Percentiles rank a stretch among this genome's conserved stretches.
Evolutionary conservation across 352 stramenopile species (phyloP).

Genomic region (Globisporangium solare): DNA sequence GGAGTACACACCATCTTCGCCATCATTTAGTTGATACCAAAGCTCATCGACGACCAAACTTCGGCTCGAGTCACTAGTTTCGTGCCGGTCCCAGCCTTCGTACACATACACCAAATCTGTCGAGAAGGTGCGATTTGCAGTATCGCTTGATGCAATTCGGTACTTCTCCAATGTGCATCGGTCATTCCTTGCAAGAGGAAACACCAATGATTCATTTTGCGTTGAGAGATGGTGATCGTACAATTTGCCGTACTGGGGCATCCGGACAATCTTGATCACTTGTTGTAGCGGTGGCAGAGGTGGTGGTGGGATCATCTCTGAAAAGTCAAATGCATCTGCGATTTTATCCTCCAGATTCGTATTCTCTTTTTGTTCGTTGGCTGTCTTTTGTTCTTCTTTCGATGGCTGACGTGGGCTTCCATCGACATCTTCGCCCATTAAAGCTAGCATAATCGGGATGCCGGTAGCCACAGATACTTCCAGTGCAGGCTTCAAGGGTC

Average conservation of each 20-base stretch:
- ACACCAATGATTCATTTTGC: constrained; percentile 11
- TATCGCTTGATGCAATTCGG: constrained; percentile 19
- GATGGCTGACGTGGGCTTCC: constrained; percentile 11
- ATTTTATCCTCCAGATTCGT: constrained; percentile 1
- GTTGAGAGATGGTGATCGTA: constrained; percentile 43
- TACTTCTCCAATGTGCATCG: constrained; percentile 22
- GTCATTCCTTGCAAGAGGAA: constrained; percentile 4
- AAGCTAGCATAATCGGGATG: constrained; percentile 23
- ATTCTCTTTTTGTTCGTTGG: neutral
- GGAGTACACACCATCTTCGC: constrained; percentile 18
- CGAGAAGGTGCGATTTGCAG: constrained; percentile 29
- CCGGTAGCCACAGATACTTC: constrained; percentile 19
- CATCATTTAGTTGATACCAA: constrained; percentile 45
- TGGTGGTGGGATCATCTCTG: neutral
- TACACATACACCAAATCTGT: constrained; percentile 52
- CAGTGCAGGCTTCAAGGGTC: constrained; percentile 13
- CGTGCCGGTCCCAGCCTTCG: constrained; percentile 12
- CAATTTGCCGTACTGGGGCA: constrained; percentile 46
- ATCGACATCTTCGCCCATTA: constrained; percentile 40
- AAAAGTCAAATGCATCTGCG: neutral
- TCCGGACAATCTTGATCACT: constrained; percentile 32
- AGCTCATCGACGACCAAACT: constrained; percentile 32
- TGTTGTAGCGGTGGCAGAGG: constrained; percentile 13
- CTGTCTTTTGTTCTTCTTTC: neutral
- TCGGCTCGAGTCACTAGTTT: neutral